A percentile compares a stretch with the other conserved stretches of the same genome.
These are phyloP conservation scores for Botrytis paeoniae DNA, from an alignment of 2,329 filamentous ascomycete species.

Conservation along the genomic window DNA sequence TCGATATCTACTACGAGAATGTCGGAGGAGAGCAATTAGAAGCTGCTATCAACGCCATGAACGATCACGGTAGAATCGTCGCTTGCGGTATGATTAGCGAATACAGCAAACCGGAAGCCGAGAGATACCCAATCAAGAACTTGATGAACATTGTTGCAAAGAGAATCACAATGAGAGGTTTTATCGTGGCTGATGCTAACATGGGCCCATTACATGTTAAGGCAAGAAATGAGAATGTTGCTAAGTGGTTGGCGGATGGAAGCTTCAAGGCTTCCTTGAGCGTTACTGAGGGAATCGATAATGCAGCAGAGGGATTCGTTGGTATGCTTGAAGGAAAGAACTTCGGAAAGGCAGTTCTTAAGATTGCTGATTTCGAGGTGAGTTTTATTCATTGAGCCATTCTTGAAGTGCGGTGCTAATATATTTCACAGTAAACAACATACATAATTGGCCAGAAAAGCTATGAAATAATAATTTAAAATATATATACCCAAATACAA, in stretches of 20 bases:
- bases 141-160: constrained; percentile 58
- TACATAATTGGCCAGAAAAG: background rate
- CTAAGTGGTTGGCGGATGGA: constrained; percentile 66
- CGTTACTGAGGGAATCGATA: constrained; percentile 65
- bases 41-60: constrained; percentile 62
- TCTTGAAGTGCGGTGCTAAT: background rate
- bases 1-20: constrained; percentile 82
- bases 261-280: constrained; percentile 59
- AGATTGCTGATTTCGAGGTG: constrained; percentile 45
- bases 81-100: constrained; percentile 64
- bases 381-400: background rate
- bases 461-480: background rate
- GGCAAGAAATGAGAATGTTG: constrained; percentile 64
- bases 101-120: constrained; percentile 55
- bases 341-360: constrained; percentile 70
- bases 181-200: constrained; percentile 61
- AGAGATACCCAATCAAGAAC: constrained; percentile 62
- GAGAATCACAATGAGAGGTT: constrained; percentile 62
- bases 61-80: constrained; percentile 61
- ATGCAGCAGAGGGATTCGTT: constrained; percentile 61
- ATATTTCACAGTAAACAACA: background rate
- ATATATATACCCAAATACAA: background rate
- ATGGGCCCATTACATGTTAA: constrained; percentile 59
- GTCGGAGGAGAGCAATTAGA: constrained; percentile 74
- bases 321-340: constrained; percentile 68